phyloP scores from a whole-genome alignment of 768 basidiomycete species.

The Boletus reticuloceps region DNA sequence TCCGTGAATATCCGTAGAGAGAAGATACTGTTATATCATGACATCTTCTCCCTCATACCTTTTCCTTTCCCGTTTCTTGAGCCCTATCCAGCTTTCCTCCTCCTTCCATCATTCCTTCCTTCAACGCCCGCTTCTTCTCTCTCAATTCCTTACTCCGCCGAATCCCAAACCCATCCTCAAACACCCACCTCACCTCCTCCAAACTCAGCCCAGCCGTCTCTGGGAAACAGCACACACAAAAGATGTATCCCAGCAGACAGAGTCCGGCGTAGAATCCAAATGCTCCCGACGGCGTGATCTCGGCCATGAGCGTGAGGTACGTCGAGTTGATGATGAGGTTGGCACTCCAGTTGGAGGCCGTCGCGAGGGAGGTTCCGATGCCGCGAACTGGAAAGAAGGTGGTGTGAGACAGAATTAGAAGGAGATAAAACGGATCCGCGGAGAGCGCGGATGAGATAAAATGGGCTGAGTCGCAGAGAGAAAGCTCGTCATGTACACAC shows the following conservation, averaged over 20 bases:
- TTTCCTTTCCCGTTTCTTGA: neutral
- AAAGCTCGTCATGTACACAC: slow-evolving; percentile 26
- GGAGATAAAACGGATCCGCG: neutral
- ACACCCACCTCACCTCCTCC: slow-evolving; percentile 64
- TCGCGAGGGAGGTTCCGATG: slow-evolving; percentile 70
- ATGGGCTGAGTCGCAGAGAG: neutral
- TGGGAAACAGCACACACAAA: slow-evolving; percentile 70
- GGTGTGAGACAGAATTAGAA: neutral
- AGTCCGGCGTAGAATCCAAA: slow-evolving; percentile 77
- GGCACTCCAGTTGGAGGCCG: slow-evolving; percentile 74
- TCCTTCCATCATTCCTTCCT: neutral
- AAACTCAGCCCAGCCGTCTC: slow-evolving; percentile 75
- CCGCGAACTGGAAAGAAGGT: slow-evolving; percentile 53
- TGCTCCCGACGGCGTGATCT: slow-evolving; percentile 70
- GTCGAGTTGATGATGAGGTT: slow-evolving; percentile 79
- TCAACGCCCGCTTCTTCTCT: slow-evolving; percentile 24
- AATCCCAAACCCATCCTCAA: slow-evolving; percentile 64
- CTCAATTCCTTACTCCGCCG: slow-evolving; percentile 48
- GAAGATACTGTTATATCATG: too few relatives aligned
- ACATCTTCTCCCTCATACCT: neutral
- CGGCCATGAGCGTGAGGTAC: slow-evolving; percentile 74
- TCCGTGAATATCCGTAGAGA: too few relatives aligned
- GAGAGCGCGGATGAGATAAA: neutral
- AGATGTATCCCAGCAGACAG: slow-evolving; percentile 67
- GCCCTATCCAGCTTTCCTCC: too few relatives aligned